A percentile compares a stretch with the other conserved stretches of the same genome.
Conservation (phyloP, 2,329 filamentous ascomycete species). For the Cordyceps cateniannulata region DNA sequence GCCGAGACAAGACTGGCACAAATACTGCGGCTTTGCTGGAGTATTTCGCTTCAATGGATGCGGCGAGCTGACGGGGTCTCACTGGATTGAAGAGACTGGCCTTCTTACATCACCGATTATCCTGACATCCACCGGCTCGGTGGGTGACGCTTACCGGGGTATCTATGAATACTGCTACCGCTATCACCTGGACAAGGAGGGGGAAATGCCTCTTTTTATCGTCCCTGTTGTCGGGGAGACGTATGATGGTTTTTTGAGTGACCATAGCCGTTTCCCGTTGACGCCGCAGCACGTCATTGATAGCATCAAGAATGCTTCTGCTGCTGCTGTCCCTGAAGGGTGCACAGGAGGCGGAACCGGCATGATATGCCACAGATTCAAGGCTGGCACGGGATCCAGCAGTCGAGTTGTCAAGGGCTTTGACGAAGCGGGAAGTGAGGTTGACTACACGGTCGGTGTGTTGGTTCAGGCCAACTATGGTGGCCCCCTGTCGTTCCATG, state of each 20-base stretch:
- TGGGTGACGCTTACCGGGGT: conserved; percentile 53
- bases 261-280: conserved; percentile 49
- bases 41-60: conserved; percentile 58
- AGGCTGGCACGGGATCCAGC: conserved; percentile 59
- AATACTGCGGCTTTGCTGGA: conserved; percentile 40
- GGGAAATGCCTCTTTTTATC: conserved; percentile 45
- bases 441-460: conserved; percentile 51
- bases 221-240: conserved; percentile 57
- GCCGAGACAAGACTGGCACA: conserved; percentile 37
- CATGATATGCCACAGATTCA: conserved; percentile 61
- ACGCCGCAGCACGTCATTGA: conserved; percentile 45
- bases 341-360: conserved; percentile 61
- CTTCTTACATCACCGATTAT: conserved; percentile 53
- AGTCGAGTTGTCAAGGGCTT: conserved; percentile 48
- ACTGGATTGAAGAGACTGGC: conserved; percentile 57
- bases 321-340: conserved; percentile 51
- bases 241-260: conserved; percentile 55
- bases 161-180: conserved; percentile 49
- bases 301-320: conserved; percentile 45
- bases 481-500: conserved; percentile 45
- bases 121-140: conserved; percentile 51
- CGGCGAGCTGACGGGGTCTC: conserved; percentile 55
- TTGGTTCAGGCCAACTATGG: conserved; percentile 64
- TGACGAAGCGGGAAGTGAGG: conserved; percentile 25
- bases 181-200: conserved; percentile 35